Percentiles rank a stretch among this genome's conserved stretches.
phyloP scores from a whole-genome alignment of 2,329 filamentous ascomycete genomes.

The Phialophora verrucosa region DNA sequence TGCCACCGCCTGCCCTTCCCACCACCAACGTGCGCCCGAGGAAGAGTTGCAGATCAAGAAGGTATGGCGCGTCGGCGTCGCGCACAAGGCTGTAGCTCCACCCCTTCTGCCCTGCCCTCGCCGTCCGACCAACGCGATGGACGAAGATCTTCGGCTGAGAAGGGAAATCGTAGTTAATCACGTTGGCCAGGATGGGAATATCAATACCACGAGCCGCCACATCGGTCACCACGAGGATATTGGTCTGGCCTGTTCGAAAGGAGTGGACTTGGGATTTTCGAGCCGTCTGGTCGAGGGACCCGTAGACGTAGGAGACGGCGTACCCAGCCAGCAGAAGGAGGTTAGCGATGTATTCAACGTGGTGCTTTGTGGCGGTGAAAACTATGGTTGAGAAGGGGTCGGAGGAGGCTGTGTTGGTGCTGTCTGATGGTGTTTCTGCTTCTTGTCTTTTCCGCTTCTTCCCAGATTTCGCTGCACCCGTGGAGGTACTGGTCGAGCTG shows the following conservation, averaged over 20 bases:
- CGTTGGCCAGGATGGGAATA: slow-evolving; percentile 93
- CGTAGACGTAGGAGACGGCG: slow-evolving; percentile 91
- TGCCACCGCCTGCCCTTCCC: slow-evolving; percentile 64
- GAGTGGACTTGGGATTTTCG: slow-evolving; percentile 90
- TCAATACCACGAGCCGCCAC: slow-evolving; percentile 97
- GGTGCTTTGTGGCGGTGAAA: slow-evolving; percentile 94
- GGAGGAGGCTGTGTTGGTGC: slow-evolving; percentile 54
- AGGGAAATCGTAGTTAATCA: slow-evolving; percentile 98
- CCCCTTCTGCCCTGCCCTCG: slow-evolving; percentile 86
- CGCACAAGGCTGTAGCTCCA: slow-evolving; percentile 95
- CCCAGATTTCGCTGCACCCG: slow-evolving; percentile 50
- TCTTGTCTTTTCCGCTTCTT: slow-evolving; percentile 58
- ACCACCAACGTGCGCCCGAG: slow-evolving; percentile 81
- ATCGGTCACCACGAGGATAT: slow-evolving; percentile 94
- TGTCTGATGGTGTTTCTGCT: slow-evolving; percentile 47
- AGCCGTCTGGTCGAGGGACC: slow-evolving; percentile 90
- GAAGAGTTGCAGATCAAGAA: slow-evolving; percentile 93
- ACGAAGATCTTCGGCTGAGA: slow-evolving; percentile 96
- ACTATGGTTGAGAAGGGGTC: slow-evolving; percentile 92
- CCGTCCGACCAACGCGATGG: slow-evolving; percentile 93
- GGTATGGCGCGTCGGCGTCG: slow-evolving; percentile 86
- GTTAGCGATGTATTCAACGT: slow-evolving; percentile 88
- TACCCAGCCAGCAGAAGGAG: slow-evolving; percentile 84
- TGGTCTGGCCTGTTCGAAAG: slow-evolving; percentile 81
- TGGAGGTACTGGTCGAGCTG: slow-evolving; percentile 49